These are phyloP conservation scores for Oldenlandia corymbosa DNA, from an alignment of 257 asterid species.

Conservation along the genomic window DNA sequence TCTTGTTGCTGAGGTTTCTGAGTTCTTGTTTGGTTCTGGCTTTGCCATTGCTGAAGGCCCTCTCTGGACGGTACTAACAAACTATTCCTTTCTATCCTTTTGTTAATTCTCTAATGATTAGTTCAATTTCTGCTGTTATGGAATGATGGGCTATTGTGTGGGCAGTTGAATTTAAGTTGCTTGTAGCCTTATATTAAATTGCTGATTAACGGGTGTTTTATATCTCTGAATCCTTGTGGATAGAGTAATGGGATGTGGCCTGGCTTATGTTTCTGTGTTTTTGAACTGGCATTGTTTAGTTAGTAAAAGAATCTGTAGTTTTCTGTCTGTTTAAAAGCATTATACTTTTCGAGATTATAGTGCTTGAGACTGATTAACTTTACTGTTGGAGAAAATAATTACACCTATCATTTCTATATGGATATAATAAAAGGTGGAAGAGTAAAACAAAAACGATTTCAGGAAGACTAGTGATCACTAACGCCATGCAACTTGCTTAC, in stretches of 20 bases:
- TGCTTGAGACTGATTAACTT: background rate
- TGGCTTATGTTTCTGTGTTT: background rate
- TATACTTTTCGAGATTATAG: no score
- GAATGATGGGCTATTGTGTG: background rate
- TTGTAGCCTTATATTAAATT: no score
- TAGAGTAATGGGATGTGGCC: no score
- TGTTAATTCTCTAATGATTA: background rate
- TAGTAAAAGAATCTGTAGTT: background rate
- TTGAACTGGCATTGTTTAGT: background rate
- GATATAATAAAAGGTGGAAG: no score
- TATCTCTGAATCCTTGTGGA: background rate
- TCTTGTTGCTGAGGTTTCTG: constrained; percentile 85
- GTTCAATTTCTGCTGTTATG: background rate
- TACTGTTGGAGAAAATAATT: background rate
- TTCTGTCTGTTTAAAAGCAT: background rate
- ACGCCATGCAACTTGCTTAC: background rate
- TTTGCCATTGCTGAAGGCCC: constrained; percentile 98
- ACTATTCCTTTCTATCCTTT: background rate
- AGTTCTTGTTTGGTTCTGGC: constrained; percentile 94
- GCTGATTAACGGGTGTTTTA: background rate
- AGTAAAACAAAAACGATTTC: no score
- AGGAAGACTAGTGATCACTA: no score
- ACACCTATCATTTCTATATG: no score
- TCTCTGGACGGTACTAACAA: constrained; percentile 76
- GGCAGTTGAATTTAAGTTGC: background rate